phyloP scores from a whole-genome alignment of 306 rosid genomes.

The Dalbergia oliveri region DNA sequence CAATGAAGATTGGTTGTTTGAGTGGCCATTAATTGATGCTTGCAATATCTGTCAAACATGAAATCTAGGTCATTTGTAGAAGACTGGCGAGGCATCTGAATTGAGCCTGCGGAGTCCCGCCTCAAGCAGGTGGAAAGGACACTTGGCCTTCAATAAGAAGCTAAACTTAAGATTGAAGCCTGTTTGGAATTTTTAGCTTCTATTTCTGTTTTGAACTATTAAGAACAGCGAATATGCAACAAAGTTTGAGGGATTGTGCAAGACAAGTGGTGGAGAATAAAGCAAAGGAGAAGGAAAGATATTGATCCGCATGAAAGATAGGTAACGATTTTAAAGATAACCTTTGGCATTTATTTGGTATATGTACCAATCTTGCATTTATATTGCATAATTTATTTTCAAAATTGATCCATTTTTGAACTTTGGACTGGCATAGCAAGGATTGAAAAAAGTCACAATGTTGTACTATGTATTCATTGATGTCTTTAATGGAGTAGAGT shows the following conservation, averaged over 20 bases:
- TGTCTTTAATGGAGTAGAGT: constrained; percentile 29
- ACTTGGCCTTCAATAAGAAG: constrained; percentile 82
- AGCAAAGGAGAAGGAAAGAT: constrained; percentile 83
- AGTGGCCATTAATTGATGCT: constrained; percentile 28
- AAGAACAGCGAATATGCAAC: constrained; percentile 62
- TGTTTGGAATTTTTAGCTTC: constrained; percentile 58
- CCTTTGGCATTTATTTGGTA: background rate
- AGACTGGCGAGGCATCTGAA: constrained; percentile 66
- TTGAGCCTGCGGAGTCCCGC: constrained; percentile 73
- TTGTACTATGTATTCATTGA: too few relatives aligned
- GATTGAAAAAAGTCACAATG: constrained; percentile 1
- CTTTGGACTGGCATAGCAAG: background rate
- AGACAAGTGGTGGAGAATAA: constrained; percentile 78
- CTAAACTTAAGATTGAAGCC: constrained; percentile 68
- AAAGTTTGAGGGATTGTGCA: constrained; percentile 66
- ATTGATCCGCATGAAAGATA: constrained; percentile 88
- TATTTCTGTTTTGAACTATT: constrained; percentile 75
- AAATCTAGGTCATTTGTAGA: constrained; percentile 59
- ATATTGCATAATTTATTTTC: background rate
- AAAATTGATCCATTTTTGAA: constrained; percentile 23
- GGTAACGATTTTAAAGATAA: constrained; percentile 56
- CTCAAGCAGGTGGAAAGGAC: constrained; percentile 75
- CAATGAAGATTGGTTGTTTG: constrained; percentile 31
- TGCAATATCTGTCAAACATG: constrained; percentile 26
- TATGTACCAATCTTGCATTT: constrained; percentile 27